A percentile compares a stretch with the other conserved stretches of the same genome.
Evolutionary conservation across 371 early-diverging fungal species (phyloP).

Genomic region (Amoeboaphelidium occidentale): DNA sequence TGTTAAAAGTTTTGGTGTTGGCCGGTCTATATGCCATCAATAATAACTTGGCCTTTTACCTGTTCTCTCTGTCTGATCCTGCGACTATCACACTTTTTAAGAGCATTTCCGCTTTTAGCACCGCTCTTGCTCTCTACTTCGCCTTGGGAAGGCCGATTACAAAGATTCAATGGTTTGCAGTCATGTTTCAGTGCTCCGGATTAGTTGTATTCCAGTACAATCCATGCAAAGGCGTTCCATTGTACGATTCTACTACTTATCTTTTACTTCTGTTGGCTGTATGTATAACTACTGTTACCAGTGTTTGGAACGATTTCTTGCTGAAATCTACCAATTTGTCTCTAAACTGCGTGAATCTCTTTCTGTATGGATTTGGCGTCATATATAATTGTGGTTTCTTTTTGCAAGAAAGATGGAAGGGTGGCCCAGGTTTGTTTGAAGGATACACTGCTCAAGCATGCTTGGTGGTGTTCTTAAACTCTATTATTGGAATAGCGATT

Average conservation of each 20-base stretch:
- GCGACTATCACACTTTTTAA: neutral
- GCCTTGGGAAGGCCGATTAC: neutral
- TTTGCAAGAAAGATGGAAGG: neutral
- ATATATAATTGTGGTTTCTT: neutral
- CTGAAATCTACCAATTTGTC: neutral
- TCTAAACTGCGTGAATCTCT: neutral
- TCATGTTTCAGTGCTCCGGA: neutral
- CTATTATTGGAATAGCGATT: neutral
- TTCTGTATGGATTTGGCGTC: neutral
- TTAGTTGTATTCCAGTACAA: neutral
- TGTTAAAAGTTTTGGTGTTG: neutral
- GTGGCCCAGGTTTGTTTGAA: neutral
- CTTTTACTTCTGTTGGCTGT: neutral
- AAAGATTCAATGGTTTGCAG: neutral
- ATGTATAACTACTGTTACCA: neutral
- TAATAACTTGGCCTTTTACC: neutral
- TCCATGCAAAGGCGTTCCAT: neutral
- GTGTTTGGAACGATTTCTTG: neutral
- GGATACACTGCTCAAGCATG: neutral
- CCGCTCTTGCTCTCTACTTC: neutral
- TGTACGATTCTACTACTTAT: neutral
- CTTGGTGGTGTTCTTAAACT: neutral
- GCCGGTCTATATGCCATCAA: neutral
- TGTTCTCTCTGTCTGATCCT: neutral
- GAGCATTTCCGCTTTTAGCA: neutral